Conservation (phyloP, 306 rosid genomes). For the Trifolium fragiferum region DNA sequence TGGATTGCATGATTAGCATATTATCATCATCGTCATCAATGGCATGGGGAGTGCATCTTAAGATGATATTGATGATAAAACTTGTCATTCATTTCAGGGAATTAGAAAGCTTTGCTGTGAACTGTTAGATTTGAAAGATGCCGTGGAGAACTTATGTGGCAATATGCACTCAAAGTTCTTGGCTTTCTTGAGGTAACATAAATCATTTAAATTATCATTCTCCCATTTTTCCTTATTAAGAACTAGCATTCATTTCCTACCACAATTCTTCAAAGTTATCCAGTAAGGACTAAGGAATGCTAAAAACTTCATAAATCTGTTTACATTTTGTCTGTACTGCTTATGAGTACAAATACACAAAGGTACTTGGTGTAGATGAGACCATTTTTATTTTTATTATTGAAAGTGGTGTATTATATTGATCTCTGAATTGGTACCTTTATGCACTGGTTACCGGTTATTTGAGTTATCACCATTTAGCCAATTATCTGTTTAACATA, state of each 20-base stretch:
- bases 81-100: slow-evolving; percentile 61
- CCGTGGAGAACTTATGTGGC: slow-evolving; percentile 94
- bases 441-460: slow-evolving; percentile 12
- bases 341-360: neutral
- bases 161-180: slow-evolving; percentile 85
- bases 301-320: slow-evolving; percentile 1
- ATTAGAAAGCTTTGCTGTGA: slow-evolving; percentile 94
- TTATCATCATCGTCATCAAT: slow-evolving; percentile 10
- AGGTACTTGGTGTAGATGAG: neutral
- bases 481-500: neutral
- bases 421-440: slow-evolving; percentile 2
- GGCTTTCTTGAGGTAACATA: slow-evolving; percentile 85
- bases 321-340: slow-evolving; percentile 8
- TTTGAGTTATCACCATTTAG: neutral
- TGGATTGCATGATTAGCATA: slow-evolving; percentile 12
- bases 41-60: slow-evolving; percentile 1
- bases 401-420: slow-evolving; percentile 6
- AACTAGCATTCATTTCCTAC: slow-evolving; percentile 13
- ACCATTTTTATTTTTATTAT: neutral
- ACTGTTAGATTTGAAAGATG: slow-evolving; percentile 91
- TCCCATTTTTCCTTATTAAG: slow-evolving; percentile 10
- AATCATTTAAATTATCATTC: slow-evolving; percentile 12
- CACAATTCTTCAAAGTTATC: slow-evolving; percentile 21
- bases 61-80: slow-evolving; percentile 30
- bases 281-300: slow-evolving; percentile 24